Conservation (phyloP, 139 green algal genomes). For the Chlorella sp. region DNA sequence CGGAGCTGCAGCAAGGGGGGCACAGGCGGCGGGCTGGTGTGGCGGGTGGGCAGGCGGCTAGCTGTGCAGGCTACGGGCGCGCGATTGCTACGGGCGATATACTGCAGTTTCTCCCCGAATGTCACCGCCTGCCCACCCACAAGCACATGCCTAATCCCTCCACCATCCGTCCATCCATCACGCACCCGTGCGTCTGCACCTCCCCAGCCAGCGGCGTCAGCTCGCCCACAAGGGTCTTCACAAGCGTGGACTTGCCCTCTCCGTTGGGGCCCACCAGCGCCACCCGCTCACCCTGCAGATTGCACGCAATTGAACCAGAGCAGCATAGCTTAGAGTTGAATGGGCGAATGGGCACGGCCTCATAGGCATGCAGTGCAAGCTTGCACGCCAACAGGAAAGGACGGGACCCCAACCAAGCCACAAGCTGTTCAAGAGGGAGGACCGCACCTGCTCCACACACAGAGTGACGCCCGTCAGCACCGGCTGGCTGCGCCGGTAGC, state of each 20-base stretch:
- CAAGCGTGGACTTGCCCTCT: constrained; percentile 72
- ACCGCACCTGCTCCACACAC: constrained; percentile 56
- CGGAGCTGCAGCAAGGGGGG: constrained; percentile 19
- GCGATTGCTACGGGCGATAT: too few relatives aligned
- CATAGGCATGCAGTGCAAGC: too few relatives aligned
- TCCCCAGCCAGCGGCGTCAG: constrained; percentile 27
- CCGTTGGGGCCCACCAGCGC: constrained; percentile 40
- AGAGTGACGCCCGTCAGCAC: constrained; percentile 66
- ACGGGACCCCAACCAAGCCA: too few relatives aligned
- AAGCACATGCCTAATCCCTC: background rate
- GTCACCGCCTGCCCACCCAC: background rate
- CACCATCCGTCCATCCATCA: background rate
- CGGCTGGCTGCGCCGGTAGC: constrained; percentile 40
- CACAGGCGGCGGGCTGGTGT: too few relatives aligned
- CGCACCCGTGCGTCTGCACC: constrained; percentile 9
- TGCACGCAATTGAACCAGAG: too few relatives aligned
- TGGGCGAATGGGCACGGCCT: too few relatives aligned
- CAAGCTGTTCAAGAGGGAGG: too few relatives aligned
- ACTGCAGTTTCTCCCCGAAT: too few relatives aligned
- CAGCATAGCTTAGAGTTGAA: too few relatives aligned
- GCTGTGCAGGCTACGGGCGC: too few relatives aligned
- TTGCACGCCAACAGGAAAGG: too few relatives aligned
- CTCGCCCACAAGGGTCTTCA: constrained; percentile 64
- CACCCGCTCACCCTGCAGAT: constrained; percentile 14
- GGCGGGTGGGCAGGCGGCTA: too few relatives aligned